phyloP scores from a whole-genome alignment of 1,284 basidiomycete species.

The Moniliophthora roreri region DNA sequence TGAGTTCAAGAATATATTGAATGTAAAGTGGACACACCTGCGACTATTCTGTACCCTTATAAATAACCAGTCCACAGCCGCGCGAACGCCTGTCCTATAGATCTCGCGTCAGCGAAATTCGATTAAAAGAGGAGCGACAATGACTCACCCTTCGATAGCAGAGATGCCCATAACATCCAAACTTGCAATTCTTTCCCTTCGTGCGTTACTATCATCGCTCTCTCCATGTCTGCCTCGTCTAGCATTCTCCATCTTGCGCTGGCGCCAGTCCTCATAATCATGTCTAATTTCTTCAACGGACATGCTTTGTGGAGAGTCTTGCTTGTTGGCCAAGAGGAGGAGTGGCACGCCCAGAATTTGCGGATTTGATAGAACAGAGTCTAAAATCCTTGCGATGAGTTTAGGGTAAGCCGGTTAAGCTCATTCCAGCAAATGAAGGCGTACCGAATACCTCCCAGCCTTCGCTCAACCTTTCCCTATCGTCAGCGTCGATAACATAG shows the following conservation, averaged over 20 bases:
- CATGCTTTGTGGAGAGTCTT: slow-evolving; percentile 76
- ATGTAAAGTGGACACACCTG: slow-evolving; percentile 37
- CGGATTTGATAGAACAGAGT: slow-evolving; percentile 80
- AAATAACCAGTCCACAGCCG: slow-evolving; percentile 92
- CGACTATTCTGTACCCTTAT: slow-evolving; percentile 88
- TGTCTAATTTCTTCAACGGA: slow-evolving; percentile 88
- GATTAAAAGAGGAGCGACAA: slow-evolving; percentile 2
- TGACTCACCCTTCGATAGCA: slow-evolving; percentile 80
- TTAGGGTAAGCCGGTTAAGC: slow-evolving; percentile 3
- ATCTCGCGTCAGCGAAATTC: neutral
- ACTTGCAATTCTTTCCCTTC: slow-evolving; percentile 74
- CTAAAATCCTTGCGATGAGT: slow-evolving; percentile 43
- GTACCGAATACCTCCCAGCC: slow-evolving; percentile 94
- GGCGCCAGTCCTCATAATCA: slow-evolving; percentile 88
- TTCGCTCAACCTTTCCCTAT: slow-evolving; percentile 82
- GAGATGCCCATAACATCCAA: slow-evolving; percentile 90
- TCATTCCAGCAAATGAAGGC: slow-evolving; percentile 24
- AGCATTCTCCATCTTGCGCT: slow-evolving; percentile 68
- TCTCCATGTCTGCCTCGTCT: slow-evolving; percentile 51
- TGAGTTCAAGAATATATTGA: no score
- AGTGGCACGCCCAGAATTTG: slow-evolving; percentile 87
- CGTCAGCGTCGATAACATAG: slow-evolving; percentile 88
- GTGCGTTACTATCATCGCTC: slow-evolving; percentile 44
- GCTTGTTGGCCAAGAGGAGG: slow-evolving; percentile 90
- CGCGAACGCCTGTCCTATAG: slow-evolving; percentile 81